Base-by-base conservation (phyloP, 495 filamentous ascomycete species). In the Staphylotrichum tortipilum region DNA sequence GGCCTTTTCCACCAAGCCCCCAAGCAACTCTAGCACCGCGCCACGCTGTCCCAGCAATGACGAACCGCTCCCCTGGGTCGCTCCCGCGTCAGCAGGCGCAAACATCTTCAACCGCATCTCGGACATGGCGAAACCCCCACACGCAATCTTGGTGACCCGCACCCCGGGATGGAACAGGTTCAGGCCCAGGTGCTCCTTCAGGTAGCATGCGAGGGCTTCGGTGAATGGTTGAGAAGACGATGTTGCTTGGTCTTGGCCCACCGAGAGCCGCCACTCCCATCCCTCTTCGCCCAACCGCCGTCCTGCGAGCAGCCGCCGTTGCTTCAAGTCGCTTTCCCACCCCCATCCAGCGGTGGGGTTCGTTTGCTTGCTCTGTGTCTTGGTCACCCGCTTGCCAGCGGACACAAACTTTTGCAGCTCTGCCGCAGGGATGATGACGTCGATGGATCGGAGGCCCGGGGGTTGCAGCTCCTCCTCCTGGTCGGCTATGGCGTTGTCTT, bases 101-200 rank as follows among this genome's bases (percentile, higher is more conserved):
- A 76, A 71, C 21, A 76, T 41, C 50, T 76, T 76, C 2, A 76
- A 26, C 23, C 68, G 52, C 8, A 62, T 63, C 21, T 73, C 70
- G 3, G 68, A 65, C 23, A 75, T 59, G 47, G 65, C 67, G 35
- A 75, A 76, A 0, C 69, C 71, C 4, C 67, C 69, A 36, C 71
- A 75, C 0, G 68, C 68, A 6, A 75, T 63, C 35, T 69, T 68
- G 11, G 49, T 54, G 28, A 76, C 55, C 28, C 73, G 57, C 1
- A 74, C 69, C 3, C 63, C 59, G 0, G 71, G 71, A 42, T 74
- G 71, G 37, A 72, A 74, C 43, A 76, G 29, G 43, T 72, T 62
- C 10, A 76, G 43, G 0, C 59, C 71, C 0, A 74, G 44, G 31
- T 72, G 67, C 19, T 69, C 61, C 34, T 64, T 54, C 1, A 72